Conservation (phyloP, 768 basidiomycete genomes). For the Auriscalpium microsporum region DNA sequence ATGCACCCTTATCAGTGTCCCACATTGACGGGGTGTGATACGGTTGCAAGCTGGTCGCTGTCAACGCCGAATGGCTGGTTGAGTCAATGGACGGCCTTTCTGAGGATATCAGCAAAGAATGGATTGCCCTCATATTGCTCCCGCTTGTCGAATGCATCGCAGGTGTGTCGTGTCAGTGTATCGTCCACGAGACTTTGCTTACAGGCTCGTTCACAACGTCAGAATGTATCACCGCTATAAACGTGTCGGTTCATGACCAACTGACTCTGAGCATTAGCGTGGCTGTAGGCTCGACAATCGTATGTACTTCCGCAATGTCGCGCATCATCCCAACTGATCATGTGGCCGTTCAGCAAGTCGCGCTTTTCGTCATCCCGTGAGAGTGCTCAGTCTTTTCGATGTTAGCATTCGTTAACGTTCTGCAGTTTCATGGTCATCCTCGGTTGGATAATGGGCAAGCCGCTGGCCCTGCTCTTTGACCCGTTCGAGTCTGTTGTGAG, state of each 20-base stretch:
- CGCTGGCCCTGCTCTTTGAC: slow-evolving; percentile 76
- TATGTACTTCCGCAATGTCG: slow-evolving; percentile 25
- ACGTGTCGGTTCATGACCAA: slow-evolving; percentile 80
- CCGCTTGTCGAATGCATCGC: slow-evolving; percentile 78
- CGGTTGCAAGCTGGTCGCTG: slow-evolving; percentile 35
- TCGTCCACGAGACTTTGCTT: background rate
- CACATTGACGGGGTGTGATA: background rate
- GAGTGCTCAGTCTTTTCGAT: slow-evolving; percentile 14
- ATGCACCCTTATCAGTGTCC: background rate
- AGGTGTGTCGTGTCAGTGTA: slow-evolving; percentile 32
- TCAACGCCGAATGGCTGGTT: slow-evolving; percentile 70
- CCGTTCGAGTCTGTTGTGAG: slow-evolving; percentile 65
- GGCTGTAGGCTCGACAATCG: slow-evolving; percentile 72
- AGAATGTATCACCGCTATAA: slow-evolving; percentile 88
- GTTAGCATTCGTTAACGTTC: background rate
- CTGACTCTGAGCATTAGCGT: slow-evolving; percentile 78
- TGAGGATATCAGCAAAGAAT: slow-evolving; percentile 67
- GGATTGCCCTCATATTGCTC: slow-evolving; percentile 82
- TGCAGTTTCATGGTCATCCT: slow-evolving; percentile 64
- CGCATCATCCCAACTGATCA: background rate
- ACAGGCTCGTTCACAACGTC: slow-evolving; percentile 7
- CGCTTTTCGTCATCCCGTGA: slow-evolving; percentile 58
- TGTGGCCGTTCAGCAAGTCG: slow-evolving; percentile 48
- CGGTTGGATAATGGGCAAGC: slow-evolving; percentile 75
- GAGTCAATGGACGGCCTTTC: slow-evolving; percentile 78